Evolutionary conservation across 352 stramenopile genomes (phyloP).

Genomic region (Globisporangium paroecandrum): DNA sequence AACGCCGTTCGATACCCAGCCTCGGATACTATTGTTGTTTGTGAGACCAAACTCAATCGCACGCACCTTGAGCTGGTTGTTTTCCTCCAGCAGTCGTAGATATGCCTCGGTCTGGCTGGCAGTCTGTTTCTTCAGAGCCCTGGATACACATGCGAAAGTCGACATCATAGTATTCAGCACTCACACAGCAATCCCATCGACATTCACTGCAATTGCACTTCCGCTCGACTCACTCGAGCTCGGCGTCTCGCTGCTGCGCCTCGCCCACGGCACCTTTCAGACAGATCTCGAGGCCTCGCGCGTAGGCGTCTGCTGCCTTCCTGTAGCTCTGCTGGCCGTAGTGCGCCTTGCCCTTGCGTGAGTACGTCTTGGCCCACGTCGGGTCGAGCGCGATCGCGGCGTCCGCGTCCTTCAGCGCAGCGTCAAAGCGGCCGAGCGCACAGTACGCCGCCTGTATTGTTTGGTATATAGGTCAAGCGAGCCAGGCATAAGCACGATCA

Average conservation of each 20-base stretch:
- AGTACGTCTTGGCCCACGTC: constrained; percentile 72
- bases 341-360: constrained; percentile 74
- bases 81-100: constrained; percentile 71
- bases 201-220: background rate
- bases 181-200: background rate
- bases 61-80: constrained; percentile 63
- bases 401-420: constrained; percentile 54
- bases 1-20: background rate
- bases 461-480: background rate
- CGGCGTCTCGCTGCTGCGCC: constrained; percentile 61
- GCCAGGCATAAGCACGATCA: background rate
- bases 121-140: constrained; percentile 64
- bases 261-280: constrained; percentile 64
- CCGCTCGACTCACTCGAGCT: constrained; percentile 53
- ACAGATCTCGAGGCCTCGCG: constrained; percentile 63
- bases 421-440: constrained; percentile 46
- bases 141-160: constrained; percentile 12
- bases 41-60: background rate
- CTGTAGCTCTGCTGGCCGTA: constrained; percentile 65
- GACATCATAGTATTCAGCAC: background rate
- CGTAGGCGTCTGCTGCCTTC: constrained; percentile 71
- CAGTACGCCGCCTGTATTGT: constrained; percentile 51
- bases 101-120: constrained; percentile 69
- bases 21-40: background rate
- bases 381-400: constrained; percentile 59